Conservation (phyloP, 1,139 yeast species). For the Taphrina deformans region DNA sequence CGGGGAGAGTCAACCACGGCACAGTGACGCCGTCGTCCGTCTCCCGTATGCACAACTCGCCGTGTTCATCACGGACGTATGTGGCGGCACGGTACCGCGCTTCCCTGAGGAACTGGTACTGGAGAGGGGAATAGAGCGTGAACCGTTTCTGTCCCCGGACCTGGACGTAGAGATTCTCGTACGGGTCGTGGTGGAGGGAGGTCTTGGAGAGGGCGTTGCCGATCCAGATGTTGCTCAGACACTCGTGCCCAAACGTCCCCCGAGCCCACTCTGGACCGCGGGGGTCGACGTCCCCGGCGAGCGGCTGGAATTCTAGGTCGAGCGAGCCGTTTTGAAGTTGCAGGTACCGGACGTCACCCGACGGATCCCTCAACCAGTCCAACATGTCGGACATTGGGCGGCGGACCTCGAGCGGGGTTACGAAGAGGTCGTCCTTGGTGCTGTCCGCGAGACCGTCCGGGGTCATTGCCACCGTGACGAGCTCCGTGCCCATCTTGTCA, state of each 20-base stretch:
- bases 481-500: conserved; percentile 36
- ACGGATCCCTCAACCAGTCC: conserved; percentile 35
- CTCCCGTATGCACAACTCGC: not conserved
- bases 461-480: conserved; percentile 46
- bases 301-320: conserved; percentile 44
- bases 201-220: conserved; percentile 46
- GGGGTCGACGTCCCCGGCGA: conserved; percentile 42
- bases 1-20: conserved; percentile 19
- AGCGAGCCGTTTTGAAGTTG: conserved; percentile 43
- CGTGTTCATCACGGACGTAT: not conserved
- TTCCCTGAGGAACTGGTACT: conserved; percentile 36
- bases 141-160: conserved; percentile 45
- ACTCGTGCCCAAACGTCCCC: conserved; percentile 40
- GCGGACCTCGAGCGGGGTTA: conserved; percentile 43
- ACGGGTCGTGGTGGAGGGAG: conserved; percentile 48
- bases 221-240: conserved; percentile 49
- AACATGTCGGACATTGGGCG: conserved; percentile 43
- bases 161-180: conserved; percentile 48
- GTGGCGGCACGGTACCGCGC: not conserved
- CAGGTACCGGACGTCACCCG: conserved; percentile 44
- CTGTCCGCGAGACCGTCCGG: conserved; percentile 49
- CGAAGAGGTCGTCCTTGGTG: conserved; percentile 44
- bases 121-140: conserved; percentile 46
- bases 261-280: conserved; percentile 42
- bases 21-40: not conserved